Conservation (phyloP, 116 monocot genomes). For the Papilionanthe hybrid region DNA sequence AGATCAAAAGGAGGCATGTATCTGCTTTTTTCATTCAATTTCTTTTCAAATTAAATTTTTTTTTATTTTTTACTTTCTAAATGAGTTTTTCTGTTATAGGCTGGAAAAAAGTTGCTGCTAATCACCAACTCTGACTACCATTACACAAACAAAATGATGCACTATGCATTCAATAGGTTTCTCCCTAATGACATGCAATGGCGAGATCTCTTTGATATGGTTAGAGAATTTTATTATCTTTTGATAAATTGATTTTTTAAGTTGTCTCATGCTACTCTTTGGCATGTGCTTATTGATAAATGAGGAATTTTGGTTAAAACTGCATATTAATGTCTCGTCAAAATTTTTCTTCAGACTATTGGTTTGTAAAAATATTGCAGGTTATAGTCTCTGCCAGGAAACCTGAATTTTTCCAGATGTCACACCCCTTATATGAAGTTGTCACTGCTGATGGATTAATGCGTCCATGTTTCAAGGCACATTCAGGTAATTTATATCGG, state of each 20-base stretch:
- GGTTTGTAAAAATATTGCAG: slow-evolving; percentile 23
- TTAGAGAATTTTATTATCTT: slow-evolving; percentile 21
- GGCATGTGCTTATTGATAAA: neutral
- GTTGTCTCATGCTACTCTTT: neutral
- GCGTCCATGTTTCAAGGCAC: slow-evolving; percentile 83
- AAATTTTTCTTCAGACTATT: neutral
- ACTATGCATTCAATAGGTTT: slow-evolving; percentile 88
- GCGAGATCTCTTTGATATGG: slow-evolving; percentile 98
- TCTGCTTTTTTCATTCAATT: neutral
- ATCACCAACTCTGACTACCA: slow-evolving; percentile 98
- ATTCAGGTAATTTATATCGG: slow-evolving; percentile 44
- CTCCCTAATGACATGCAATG: slow-evolving; percentile 94
- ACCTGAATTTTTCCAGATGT: slow-evolving; percentile 96
- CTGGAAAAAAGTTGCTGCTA: slow-evolving; percentile 72
- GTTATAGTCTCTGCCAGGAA: slow-evolving; percentile 97
- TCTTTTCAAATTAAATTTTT: neutral
- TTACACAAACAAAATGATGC: slow-evolving; percentile 98
- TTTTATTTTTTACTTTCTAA: neutral
- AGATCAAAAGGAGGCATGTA: slow-evolving; percentile 90
- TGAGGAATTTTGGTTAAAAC: neutral
- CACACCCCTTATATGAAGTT: slow-evolving; percentile 87
- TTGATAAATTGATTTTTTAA: neutral
- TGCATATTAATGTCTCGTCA: too few species aligned
- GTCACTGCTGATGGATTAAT: slow-evolving; percentile 89
- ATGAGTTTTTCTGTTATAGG: slow-evolving; percentile 35